A percentile compares a stretch with the other conserved stretches of the same genome.
Evolutionary conservation across 306 rosid species (phyloP).

Genomic region (Castanea mollissima): DNA sequence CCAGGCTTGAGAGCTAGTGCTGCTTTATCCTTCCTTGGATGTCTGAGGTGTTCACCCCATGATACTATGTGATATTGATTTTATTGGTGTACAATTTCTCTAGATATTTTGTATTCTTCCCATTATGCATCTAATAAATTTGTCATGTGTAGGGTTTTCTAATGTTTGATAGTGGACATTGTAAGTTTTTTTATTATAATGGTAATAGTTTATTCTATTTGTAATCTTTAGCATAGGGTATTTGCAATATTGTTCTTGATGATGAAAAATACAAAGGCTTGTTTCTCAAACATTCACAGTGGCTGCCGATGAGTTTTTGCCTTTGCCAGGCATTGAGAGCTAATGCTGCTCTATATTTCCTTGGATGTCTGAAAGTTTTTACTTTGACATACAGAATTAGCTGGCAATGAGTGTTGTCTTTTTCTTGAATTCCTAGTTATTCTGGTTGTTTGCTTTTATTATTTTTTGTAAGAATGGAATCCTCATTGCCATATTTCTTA

Average conservation of each 20-base stretch:
- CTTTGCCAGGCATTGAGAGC: slow-evolving; percentile 40
- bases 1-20: slow-evolving; percentile 21
- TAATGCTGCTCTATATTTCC: slow-evolving; percentile 31
- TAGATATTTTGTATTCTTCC: not conserved
- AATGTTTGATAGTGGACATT: too few relatives aligned
- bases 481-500: not conserved
- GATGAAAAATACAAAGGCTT: slow-evolving; percentile 26
- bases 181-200: too few relatives aligned
- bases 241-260: not conserved
- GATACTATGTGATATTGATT: too few relatives aligned
- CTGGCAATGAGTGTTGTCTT: not conserved
- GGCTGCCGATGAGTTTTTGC: slow-evolving; percentile 37
- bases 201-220: too few relatives aligned
- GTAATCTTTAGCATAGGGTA: not conserved
- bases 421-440: not conserved
- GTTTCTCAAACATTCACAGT: slow-evolving; percentile 36
- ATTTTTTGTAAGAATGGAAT: not conserved
- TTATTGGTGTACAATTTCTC: not conserved
- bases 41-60: too few relatives aligned
- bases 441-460: not conserved
- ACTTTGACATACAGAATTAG: not conserved
- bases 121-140: not conserved
- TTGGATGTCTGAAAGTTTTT: slow-evolving; percentile 20
- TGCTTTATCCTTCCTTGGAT: slow-evolving; percentile 15
- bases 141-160: too few relatives aligned